Percentiles rank a stretch among this genome's conserved stretches.
Conservation (phyloP, 2,329 filamentous ascomycete species). For the Stemphylium vesicarium region DNA sequence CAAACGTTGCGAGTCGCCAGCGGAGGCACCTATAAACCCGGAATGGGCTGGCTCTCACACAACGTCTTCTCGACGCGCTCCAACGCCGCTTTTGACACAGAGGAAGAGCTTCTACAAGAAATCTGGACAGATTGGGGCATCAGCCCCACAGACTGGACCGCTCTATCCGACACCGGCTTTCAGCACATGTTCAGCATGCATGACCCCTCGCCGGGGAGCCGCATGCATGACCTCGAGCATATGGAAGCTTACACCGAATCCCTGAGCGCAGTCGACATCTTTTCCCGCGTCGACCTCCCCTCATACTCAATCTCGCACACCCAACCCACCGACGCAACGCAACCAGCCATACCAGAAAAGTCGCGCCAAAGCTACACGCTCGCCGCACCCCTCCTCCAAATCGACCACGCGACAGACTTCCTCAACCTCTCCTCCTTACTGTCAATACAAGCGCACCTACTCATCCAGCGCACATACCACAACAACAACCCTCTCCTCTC, state of each 20-base stretch:
- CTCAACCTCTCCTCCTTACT: constrained; percentile 46
- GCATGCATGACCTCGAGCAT: constrained; percentile 51
- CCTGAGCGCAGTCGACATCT: constrained; percentile 71
- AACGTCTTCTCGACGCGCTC: constrained; percentile 59
- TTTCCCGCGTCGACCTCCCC: constrained; percentile 58
- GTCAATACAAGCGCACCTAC: constrained; percentile 37
- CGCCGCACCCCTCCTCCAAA: constrained; percentile 61
- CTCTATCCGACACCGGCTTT: not conserved
- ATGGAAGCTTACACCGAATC: constrained; percentile 62
- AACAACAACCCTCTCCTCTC: not conserved
- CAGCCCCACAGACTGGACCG: constrained; percentile 64
- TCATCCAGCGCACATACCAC: constrained; percentile 23
- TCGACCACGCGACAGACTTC: constrained; percentile 56
- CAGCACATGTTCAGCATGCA: not conserved
- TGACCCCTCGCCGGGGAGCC: not conserved
- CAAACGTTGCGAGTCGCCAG: constrained; percentile 80
- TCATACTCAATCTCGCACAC: constrained; percentile 31
- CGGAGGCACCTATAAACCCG: constrained; percentile 74
- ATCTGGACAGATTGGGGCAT: constrained; percentile 72
- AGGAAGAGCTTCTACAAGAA: constrained; percentile 70
- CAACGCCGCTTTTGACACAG: constrained; percentile 53
- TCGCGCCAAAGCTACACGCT: constrained; percentile 62
- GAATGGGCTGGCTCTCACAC: constrained; percentile 77
- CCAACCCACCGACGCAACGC: constrained; percentile 67
- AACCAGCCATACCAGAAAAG: constrained; percentile 64